Evolutionary conservation across 106 monocot genomes (phyloP), one percentile per base, ranked within the genome.

Genomic region (Xerophyta viscosa): DNA sequence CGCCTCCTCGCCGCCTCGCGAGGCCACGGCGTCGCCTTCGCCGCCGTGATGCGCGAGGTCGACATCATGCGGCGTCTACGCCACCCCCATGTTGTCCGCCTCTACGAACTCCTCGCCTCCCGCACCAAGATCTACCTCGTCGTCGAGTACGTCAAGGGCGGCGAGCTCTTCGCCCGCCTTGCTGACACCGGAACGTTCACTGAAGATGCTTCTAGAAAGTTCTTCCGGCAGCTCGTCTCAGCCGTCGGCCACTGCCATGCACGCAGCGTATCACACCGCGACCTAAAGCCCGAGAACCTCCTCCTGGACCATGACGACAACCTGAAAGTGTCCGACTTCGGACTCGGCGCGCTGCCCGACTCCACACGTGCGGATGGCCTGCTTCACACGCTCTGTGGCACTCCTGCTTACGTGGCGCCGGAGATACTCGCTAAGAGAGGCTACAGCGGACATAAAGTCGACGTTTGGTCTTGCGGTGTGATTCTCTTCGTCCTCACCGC

Each of bases 211-310:
- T 58, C 75, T 20, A 66, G 81, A 6, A 20, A 33, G 1, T 50
- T 64, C 58, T 72, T 72, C 59, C 72, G 59, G n/a, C 57, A 72
- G 52, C 72, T 72, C 36, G 23, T 72, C 50, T 59, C 65, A n/a
- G 72, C 72, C 39, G 46, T 72, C 25, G 67, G 41, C 5, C 71
- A 48, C 64, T 81, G 81, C 66, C 81, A 81, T 36, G n/a, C 67
- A 8, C 61, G 63, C 8, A 75, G 81, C 4, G 71, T 81, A 17
- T 81, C 59, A 52, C 81, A 81, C 48, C 70, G 80, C 5, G 71
- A 71, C 29, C 64, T 71, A 7, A 71, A 71, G 50, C 71, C 64
- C 2, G 71, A 72, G 44, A 72, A 72, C 46, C 46, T 72, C 17
- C 65, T 72, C 11, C 57, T 72, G 27, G 72, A 72, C 33, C 58